Percentiles rank a stretch among this genome's conserved stretches.
Conservation (phyloP, 202 grass and related monocot species). For the Dendrocalamus latiflorus region DNA sequence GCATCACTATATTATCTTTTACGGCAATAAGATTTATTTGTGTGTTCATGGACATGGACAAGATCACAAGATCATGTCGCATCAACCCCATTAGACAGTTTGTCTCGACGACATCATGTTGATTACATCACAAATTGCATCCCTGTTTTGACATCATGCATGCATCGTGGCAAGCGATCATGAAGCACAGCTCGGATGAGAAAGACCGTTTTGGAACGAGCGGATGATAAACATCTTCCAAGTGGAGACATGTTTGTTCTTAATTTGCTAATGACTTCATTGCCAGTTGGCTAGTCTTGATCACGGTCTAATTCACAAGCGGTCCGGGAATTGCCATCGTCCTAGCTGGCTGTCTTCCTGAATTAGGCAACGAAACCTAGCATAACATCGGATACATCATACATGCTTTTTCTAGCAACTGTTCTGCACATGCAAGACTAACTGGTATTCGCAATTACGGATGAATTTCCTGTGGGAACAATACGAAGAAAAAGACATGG, state of each 20-base stretch:
- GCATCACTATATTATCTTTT: too few relatives aligned
- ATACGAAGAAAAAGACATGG: too few relatives aligned
- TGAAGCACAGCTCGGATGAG: background rate
- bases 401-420: background rate
- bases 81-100: background rate
- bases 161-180: background rate
- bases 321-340: background rate
- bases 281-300: background rate
- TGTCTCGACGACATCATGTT: background rate
- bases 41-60: too few relatives aligned
- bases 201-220: background rate
- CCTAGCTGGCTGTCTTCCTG: background rate
- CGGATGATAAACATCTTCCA: background rate
- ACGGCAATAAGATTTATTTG: background rate
- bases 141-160: background rate
- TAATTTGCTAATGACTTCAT: background rate
- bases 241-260: background rate
- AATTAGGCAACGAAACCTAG: background rate
- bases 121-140: background rate
- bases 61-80: background rate
- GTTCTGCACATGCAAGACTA: background rate
- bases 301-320: background rate
- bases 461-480: slow-evolving; percentile 3
- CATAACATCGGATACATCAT: background rate
- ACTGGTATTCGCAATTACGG: background rate